phyloP scores from a whole-genome alignment of 225 moss, liverwort and hornwort genomes.

The Climacium dendroides region DNA sequence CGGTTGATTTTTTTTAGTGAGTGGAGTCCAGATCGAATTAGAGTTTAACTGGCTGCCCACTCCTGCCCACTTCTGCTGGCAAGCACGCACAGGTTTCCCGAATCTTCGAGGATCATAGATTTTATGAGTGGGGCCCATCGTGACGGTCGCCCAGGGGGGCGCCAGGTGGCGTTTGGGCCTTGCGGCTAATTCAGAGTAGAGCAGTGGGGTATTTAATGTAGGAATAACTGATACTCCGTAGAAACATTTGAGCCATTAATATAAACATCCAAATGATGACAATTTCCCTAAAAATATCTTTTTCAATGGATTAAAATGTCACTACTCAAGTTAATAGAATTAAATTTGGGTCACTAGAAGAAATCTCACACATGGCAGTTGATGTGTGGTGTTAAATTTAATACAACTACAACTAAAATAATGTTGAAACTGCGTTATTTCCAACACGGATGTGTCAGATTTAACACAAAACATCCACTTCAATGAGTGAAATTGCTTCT shows the following conservation, averaged over 20 bases:
- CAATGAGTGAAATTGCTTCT: too few species aligned
- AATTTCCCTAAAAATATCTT: neutral
- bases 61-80: neutral
- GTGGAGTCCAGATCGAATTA: neutral
- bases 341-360: neutral
- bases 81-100: neutral
- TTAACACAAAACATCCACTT: too few species aligned
- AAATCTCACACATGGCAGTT: too few species aligned
- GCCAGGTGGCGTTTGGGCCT: neutral
- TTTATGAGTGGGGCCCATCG: neutral
- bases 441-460: too few species aligned
- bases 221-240: neutral
- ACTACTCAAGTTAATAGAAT: neutral
- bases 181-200: neutral
- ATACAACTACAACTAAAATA: too few species aligned
- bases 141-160: neutral
- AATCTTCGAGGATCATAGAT: neutral
- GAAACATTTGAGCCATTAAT: neutral
- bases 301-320: too few species aligned
- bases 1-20: neutral
- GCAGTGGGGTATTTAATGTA: too few species aligned
- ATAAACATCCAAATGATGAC: neutral
- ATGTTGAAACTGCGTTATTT: too few species aligned
- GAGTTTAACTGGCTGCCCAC: neutral
- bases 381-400: too few species aligned